phyloP scores from a whole-genome alignment of 805 yeast genomes.

The Phaffomyces antillensis region DNA sequence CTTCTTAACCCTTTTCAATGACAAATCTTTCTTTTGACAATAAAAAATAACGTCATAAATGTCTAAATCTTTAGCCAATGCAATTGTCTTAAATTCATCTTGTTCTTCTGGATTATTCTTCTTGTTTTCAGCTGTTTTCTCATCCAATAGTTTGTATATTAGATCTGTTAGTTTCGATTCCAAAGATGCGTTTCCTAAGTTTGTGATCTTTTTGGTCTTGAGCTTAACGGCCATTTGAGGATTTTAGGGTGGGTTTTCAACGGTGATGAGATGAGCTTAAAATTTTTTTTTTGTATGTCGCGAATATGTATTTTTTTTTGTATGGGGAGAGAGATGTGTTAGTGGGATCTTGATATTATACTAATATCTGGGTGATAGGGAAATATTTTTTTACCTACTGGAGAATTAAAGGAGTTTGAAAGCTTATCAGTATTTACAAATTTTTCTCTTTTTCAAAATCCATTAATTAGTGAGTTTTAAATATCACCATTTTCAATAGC shows the following conservation, averaged over 20 bases:
- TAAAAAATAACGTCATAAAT: constrained; percentile 45
- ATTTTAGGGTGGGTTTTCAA: not conserved
- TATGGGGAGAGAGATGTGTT: no score
- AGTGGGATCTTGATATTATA: no score
- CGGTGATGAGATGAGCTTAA: constrained; percentile 1
- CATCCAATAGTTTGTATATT: constrained; percentile 52
- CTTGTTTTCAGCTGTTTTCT: constrained; percentile 41
- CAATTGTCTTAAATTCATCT: constrained; percentile 34
- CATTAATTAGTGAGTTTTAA: not conserved
- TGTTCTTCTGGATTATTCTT: constrained; percentile 25
- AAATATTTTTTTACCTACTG: no score
- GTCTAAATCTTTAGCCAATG: constrained; percentile 54
- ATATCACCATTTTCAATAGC: constrained; percentile 54
- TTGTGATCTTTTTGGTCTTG: constrained; percentile 18
- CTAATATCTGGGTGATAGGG: no score
- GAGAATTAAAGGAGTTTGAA: no score
- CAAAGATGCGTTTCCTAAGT: constrained; percentile 27
- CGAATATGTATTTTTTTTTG: not conserved
- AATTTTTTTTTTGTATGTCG: not conserved
- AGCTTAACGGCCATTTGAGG: constrained; percentile 26
- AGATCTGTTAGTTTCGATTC: constrained; percentile 53
- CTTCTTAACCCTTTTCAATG: constrained; percentile 64
- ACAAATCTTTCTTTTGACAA: constrained; percentile 58
- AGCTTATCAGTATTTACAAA: not conserved
- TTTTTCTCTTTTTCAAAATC: not conserved